These are phyloP conservation scores for Blumeriella jaapii DNA, from an alignment of 2,329 filamentous ascomycete species.

Conservation along the genomic window DNA sequence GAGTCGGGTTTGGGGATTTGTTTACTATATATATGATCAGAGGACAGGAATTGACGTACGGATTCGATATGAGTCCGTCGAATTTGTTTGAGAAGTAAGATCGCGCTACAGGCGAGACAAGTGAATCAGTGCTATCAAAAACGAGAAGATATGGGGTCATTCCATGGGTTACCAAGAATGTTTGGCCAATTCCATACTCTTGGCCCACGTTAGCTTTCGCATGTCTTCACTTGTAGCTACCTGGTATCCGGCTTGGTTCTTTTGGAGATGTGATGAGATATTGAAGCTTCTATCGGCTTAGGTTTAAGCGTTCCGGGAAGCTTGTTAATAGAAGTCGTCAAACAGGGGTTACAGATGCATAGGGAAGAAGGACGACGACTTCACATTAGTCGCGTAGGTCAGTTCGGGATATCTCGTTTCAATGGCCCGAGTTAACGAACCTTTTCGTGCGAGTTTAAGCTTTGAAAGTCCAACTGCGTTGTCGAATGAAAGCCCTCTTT, in stretches of 20 bases:
- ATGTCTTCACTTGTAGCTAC: constrained; percentile 49
- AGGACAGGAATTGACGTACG: neutral
- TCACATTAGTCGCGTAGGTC: too few relatives aligned
- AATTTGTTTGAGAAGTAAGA: constrained; percentile 65
- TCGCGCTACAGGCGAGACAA: constrained; percentile 47
- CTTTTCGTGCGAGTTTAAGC: constrained; percentile 50
- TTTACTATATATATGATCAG: neutral
- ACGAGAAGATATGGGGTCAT: constrained; percentile 58
- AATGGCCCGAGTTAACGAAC: constrained; percentile 10
- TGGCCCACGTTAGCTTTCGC: constrained; percentile 39
- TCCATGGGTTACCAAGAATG: constrained; percentile 48
- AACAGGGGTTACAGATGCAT: neutral
- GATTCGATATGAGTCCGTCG: constrained; percentile 56
- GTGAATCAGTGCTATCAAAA: constrained; percentile 60
- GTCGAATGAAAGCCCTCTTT: constrained; percentile 50
- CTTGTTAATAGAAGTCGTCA: constrained; percentile 1
- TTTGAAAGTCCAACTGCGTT: constrained; percentile 57
- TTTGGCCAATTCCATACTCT: constrained; percentile 39
- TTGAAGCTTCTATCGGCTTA: constrained; percentile 60
- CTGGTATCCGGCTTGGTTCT: constrained; percentile 39
- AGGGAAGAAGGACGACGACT: too few relatives aligned
- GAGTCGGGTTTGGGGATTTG: too few relatives aligned
- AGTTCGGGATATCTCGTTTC: too few relatives aligned
- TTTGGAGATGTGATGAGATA: constrained; percentile 49
- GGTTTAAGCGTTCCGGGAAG: constrained; percentile 49